These are phyloP conservation scores for Ensete ventricosum DNA, from an alignment of 176 grass and related monocot species.

Conservation along the genomic window DNA sequence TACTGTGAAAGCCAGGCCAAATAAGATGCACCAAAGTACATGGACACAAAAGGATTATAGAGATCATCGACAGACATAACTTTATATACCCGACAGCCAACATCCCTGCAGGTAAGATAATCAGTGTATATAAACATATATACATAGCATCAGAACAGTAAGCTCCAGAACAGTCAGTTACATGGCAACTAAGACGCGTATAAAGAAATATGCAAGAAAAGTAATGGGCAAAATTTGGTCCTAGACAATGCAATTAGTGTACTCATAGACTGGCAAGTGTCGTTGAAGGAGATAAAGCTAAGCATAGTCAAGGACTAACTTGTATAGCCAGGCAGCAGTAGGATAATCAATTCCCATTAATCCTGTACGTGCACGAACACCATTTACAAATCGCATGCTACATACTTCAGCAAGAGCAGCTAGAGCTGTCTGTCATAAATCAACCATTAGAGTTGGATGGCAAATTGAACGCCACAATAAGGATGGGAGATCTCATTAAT, in stretches of 20 bases:
- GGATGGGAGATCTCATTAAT: not conserved
- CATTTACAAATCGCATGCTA: constrained; percentile 95
- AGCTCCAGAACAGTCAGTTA: not conserved
- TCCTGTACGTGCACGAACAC: constrained; percentile 55
- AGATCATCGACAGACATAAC: constrained; percentile 75
- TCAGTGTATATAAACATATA: not conserved
- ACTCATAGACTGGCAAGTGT: not conserved
- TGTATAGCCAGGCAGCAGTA: constrained; percentile 81
- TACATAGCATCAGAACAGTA: not conserved
- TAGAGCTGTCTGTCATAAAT: constrained; percentile 47
- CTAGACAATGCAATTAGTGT: not conserved
- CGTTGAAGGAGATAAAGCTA: not conserved
- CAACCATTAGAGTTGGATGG: constrained; percentile 20
- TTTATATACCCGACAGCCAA: constrained; percentile 52
- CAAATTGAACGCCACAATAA: not conserved
- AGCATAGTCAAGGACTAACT: constrained; percentile 21
- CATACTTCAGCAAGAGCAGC: constrained; percentile 76
- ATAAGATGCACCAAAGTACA: constrained; percentile 89
- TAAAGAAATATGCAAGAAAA: not conserved
- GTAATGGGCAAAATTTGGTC: not conserved
- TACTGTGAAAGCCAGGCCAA: constrained; percentile 70
- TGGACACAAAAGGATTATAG: constrained; percentile 96
- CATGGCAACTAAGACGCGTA: not conserved
- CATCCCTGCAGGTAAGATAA: constrained; percentile 48
- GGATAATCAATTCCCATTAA: constrained; percentile 94